Base-by-base conservation (phyloP, 148 eudicot species). In the Nepenthes gracilis region DNA sequence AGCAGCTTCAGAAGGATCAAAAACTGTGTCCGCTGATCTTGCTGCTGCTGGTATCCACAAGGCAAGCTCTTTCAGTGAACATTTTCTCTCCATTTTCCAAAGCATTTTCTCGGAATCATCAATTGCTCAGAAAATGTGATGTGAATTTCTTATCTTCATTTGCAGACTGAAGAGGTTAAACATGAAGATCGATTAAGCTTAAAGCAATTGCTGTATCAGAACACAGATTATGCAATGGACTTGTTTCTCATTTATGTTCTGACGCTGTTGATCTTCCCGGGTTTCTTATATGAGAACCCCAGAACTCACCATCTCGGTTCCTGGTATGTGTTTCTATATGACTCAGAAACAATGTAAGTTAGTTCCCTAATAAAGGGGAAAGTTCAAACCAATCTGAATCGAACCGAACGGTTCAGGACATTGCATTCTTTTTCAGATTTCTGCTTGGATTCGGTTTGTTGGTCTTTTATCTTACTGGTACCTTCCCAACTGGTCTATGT, bases 1-100 rank as follows among this genome's bases (percentile, higher is more conserved):
- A 74, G 84, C 87, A 2, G 84, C 84, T 8, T 57, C 61, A 2
- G 78, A 79, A 61, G 87, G 84, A 43, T 74, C 80, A 1, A 79
- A 72, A 67, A 77, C 87, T 12, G 84, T 83, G 56, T 55, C 83
- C 58, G 75, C 81, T 36, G 83, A 82, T 64, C 81, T 82, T 34
- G 81, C 73, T 2, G 83, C 79, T 62, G 81, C 62, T 48, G 87
- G 81, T 40, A 35, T 77, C 58, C 62, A 52, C 4, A 47, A 74
- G 36, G 67, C 47, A 59, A 54, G 48, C 43, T 49, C 55, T 6
- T 5, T 10, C 35, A 48, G 15, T 40, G 43, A 2, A 40, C 43
- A 40, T 40, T 2, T 7, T 7, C 43, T 40, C 43, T n/a, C 43
- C 7, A 40, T 40, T 7, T 40, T 40, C 43, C 7, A 7, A 3